Percentiles rank a stretch among this genome's conserved stretches.
Conservation (phyloP, 2,329 filamentous ascomycete species). For the Macroventuria anomochaeta region DNA sequence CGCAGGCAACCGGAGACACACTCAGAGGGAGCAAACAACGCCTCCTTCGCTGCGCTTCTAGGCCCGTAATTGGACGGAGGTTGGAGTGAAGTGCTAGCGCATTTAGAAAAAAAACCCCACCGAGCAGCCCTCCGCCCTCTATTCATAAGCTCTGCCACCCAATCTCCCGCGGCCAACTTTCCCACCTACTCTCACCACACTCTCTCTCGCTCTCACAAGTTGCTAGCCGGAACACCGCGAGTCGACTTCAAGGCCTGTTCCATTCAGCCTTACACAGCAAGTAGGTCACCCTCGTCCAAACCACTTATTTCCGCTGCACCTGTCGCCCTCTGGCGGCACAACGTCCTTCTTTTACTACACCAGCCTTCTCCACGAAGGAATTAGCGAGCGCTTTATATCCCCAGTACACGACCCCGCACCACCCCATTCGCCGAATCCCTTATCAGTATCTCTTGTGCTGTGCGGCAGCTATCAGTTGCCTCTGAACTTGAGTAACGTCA, state of each 20-base stretch:
- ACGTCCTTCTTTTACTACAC: slow-evolving; percentile 17
- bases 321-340: slow-evolving; percentile 21
- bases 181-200: slow-evolving; percentile 19
- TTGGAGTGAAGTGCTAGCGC: slow-evolving; percentile 45
- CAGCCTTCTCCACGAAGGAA: slow-evolving; percentile 30
- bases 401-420: slow-evolving; percentile 35
- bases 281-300: slow-evolving; percentile 38
- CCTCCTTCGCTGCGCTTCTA: slow-evolving; percentile 34
- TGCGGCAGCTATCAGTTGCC: slow-evolving; percentile 36
- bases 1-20: slow-evolving; percentile 28
- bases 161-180: slow-evolving; percentile 28
- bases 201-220: slow-evolving; percentile 33
- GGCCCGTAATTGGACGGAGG: slow-evolving; percentile 40
- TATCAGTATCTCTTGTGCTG: slow-evolving; percentile 39
- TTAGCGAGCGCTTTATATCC: slow-evolving; percentile 29
- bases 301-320: slow-evolving; percentile 23
- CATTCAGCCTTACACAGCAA: slow-evolving; percentile 29
- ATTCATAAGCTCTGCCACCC: slow-evolving; percentile 46
- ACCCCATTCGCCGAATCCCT: slow-evolving; percentile 43
- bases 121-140: slow-evolving; percentile 31
- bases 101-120: slow-evolving; percentile 47
- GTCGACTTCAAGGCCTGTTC: slow-evolving; percentile 35
- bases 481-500: slow-evolving; percentile 30
- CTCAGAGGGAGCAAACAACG: slow-evolving; percentile 27
- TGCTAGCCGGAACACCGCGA: slow-evolving; percentile 41